A percentile compares a stretch with the other conserved stretches of the same genome.
phyloP scores from a whole-genome alignment of 2,329 filamentous ascomycete species.

The Arthrobotrys pseudoclavata region DNA sequence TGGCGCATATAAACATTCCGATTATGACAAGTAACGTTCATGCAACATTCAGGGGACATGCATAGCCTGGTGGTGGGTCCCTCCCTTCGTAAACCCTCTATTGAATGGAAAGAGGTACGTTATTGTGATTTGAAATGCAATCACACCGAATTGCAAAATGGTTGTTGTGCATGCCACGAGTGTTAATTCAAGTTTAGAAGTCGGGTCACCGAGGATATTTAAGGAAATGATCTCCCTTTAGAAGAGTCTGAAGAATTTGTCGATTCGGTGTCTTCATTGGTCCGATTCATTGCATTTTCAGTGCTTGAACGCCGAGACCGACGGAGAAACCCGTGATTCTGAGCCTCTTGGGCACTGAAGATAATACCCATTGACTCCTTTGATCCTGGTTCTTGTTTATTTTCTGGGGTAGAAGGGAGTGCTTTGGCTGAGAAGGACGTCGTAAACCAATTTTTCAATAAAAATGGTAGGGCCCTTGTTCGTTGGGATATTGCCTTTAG shows the following conservation, averaged over 20 bases:
- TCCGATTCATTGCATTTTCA: not conserved
- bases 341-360: too few species aligned
- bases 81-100: constrained; percentile 15
- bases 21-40: constrained; percentile 64
- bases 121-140: constrained; percentile 34
- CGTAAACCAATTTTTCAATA: too few species aligned
- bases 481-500: too few species aligned
- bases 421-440: too few species aligned
- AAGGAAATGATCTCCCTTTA: too few species aligned
- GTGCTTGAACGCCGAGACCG: too few species aligned
- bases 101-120: constrained; percentile 35
- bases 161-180: constrained; percentile 13
- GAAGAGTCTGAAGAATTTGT: too few species aligned
- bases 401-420: too few species aligned
- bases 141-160: constrained; percentile 23
- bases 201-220: constrained; percentile 18
- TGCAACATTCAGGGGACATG: constrained; percentile 62
- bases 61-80: constrained; percentile 54
- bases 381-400: too few species aligned
- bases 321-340: too few species aligned
- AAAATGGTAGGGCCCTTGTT: too few species aligned
- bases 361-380: too few species aligned
- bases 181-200: constrained; percentile 4
- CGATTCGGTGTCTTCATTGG: not conserved
- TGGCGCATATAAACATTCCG: constrained; percentile 64